Evolutionary conservation across 352 stramenopile genomes (phyloP), one percentile per base, ranked within the genome.

Genomic region (Blastocystis sp.): DNA sequence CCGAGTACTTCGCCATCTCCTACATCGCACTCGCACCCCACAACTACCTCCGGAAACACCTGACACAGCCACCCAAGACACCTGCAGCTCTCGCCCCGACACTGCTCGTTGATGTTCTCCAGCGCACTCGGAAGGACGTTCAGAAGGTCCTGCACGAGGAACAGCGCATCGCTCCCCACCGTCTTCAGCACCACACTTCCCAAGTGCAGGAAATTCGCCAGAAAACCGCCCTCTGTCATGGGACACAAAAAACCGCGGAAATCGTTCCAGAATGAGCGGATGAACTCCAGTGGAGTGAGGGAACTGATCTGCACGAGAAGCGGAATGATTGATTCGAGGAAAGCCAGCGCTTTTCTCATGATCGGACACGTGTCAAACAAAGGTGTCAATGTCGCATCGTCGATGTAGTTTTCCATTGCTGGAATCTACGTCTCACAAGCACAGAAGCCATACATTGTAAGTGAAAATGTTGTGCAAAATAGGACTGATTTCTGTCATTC

Each of bases 51-150:
- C 15, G 73, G 73, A 55, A 84, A 84, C 2, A 66, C 4, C 34
- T 63, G 54, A 37, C 73, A 84, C 23, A 56, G 41, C 73, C 73
- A 84, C 34, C 73, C 73, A 8, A 66, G 55, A 23, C 45, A 66
- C 3, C 73, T 50, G 62, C 73, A 84, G 20, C 45, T 66, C 23
- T 84, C 73, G 9, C 43, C 73, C n/a, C 73, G 73, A 13, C 37
- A 56, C 20, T 37, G 26, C 26, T 84, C 73, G 56, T 66, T 84
- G 8, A 41, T 23, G 5, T 50, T 61, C 54, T 64, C 20, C 20
- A 84, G 53, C 5, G 47, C 37, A 1, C 11, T n/a, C 3, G 54
- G 73, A 20, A 84, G 73, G 13, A 84, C 43, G 11, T 13, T 26
- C 20, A 61, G n/a, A 29, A 84, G 73, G 20, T 59, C 34, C 15